Base-by-base conservation (phyloP, 805 yeast genomes). In the Brettanomyces bruxellensis region DNA sequence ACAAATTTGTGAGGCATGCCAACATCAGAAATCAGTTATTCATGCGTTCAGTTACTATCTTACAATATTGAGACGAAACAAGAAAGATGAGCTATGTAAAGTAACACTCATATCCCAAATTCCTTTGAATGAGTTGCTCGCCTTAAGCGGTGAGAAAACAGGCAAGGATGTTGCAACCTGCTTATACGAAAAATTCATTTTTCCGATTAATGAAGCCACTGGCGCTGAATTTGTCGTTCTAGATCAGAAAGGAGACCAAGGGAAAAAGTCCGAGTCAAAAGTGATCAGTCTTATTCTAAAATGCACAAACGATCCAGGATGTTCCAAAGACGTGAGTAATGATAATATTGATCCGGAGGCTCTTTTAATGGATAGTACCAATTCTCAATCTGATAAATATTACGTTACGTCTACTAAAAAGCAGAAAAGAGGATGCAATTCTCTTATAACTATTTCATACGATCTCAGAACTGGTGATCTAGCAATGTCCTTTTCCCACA, bases 401-500 rank as follows among this genome's bases (percentile, higher is more conserved):
- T 53, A 48, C 22, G 41, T 34, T 5, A 23, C 28, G 32, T 39
- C 49, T 5, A 40, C 37, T 8, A 38, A 30, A 18, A 44, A 43
- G 24, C 23, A 22, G n/a, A 14, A 38, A 7, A 45, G 45, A n/a
- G 53, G 54, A 34, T 62, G 66, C 45, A 50, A 49, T 25, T 62
- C 67, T 34, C 55, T 56, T 24, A 44, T 62, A 9, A 54, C 52
- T 37, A 35, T 62, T 8, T 58, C 57, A 40, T 60, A 61, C 46
- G 58, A 61, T 45, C 48, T 53, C 28, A 47, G 46, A 22, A 47
- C 53, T 12, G 65, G 65, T 13, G 53, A 55, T 40, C 47, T 62
- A 37, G 59, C 58, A 30, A 50, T 62, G 34, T 56, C 58, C 32
- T 62, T 59, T 45, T 52, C 65, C 23, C 67, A 62, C 45, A 57